Percentiles rank a stretch among this genome's conserved stretches.
Conservation (phyloP, 345 rosid genomes). For the Trapa bicornis region DNA sequence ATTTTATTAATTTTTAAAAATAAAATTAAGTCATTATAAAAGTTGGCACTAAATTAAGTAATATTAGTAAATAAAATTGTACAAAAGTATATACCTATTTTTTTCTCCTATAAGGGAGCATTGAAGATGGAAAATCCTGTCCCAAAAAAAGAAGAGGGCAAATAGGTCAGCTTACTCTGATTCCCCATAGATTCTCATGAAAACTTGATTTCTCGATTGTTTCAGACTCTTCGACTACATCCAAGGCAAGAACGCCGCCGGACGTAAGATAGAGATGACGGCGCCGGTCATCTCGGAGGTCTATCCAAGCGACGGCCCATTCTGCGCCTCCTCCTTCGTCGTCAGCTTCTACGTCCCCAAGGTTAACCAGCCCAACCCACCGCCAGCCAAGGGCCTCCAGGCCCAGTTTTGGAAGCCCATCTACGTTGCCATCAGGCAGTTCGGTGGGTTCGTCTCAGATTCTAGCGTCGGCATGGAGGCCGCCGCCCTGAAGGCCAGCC, state of each 20-base stretch:
- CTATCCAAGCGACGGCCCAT: conserved; percentile 77
- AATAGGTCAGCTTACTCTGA: no score
- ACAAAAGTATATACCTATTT: no score
- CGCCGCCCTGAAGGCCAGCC: conserved; percentile 52
- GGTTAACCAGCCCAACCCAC: conserved; percentile 61
- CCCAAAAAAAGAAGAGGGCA: no score
- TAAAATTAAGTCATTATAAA: no score
- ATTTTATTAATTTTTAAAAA: no score
- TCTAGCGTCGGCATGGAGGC: conserved; percentile 51
- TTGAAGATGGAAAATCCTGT: no score
- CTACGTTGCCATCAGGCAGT: conserved; percentile 57
- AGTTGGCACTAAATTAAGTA: no score
- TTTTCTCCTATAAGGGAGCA: no score
- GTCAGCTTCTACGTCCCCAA: conserved; percentile 76
- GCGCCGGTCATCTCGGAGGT: conserved; percentile 63
- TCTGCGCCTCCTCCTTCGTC: conserved; percentile 64
- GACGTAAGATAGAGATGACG: conserved; percentile 69
- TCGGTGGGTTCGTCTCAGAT: conserved; percentile 64
- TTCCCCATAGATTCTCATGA: no score
- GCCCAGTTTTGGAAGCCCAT: conserved; percentile 42
- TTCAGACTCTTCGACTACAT: conserved; percentile 70
- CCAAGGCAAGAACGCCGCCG: conserved; percentile 59
- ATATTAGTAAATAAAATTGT: no score
- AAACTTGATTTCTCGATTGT: background rate
- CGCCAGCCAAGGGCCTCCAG: conserved; percentile 66